Evolutionary conservation across 2,329 filamentous ascomycete species (phyloP).

Genomic region (Fusarium brachygibbosum): DNA sequence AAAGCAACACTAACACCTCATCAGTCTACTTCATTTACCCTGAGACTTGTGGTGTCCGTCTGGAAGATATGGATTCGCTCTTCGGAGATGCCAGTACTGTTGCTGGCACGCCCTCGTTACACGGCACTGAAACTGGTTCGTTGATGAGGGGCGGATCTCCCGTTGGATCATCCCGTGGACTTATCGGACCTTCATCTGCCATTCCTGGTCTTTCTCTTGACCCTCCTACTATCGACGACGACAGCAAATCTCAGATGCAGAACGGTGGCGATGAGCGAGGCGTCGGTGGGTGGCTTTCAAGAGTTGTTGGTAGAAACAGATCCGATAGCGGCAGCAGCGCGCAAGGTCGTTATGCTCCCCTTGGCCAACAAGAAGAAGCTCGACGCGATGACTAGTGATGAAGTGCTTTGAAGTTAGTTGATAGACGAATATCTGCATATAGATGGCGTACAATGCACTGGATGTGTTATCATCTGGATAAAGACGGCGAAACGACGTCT

Average conservation of each 20-base stretch:
- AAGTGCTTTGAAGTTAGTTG: constrained; percentile 39
- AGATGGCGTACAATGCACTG: constrained; percentile 51
- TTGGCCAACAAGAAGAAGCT: constrained; percentile 59
- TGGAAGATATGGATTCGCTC: constrained; percentile 96
- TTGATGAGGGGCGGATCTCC: constrained; percentile 81
- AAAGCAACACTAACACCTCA: constrained; percentile 18
- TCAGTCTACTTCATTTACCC: constrained; percentile 97
- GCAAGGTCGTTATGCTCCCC: constrained; percentile 59
- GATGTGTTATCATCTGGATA: constrained; percentile 39
- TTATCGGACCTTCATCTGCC: constrained; percentile 71
- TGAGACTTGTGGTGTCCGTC: constrained; percentile 92
- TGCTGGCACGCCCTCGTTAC: constrained; percentile 80
- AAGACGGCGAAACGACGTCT: constrained; percentile 22
- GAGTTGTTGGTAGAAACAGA: constrained; percentile 57
- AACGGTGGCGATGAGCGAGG: constrained; percentile 56
- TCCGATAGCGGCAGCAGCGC: constrained; percentile 56
- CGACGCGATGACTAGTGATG: constrained; percentile 48
- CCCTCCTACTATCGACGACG: constrained; percentile 73
- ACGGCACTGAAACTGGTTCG: constrained; percentile 84
- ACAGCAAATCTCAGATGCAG: constrained; percentile 59
- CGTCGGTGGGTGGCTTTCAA: constrained; percentile 65
- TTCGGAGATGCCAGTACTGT: constrained; percentile 94
- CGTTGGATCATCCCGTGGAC: constrained; percentile 77
- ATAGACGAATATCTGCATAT: constrained; percentile 56
- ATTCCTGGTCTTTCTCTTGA: constrained; percentile 88